Evolutionary conservation across 306 rosid species (phyloP).

Genomic region (Ormosia semicastrata): DNA sequence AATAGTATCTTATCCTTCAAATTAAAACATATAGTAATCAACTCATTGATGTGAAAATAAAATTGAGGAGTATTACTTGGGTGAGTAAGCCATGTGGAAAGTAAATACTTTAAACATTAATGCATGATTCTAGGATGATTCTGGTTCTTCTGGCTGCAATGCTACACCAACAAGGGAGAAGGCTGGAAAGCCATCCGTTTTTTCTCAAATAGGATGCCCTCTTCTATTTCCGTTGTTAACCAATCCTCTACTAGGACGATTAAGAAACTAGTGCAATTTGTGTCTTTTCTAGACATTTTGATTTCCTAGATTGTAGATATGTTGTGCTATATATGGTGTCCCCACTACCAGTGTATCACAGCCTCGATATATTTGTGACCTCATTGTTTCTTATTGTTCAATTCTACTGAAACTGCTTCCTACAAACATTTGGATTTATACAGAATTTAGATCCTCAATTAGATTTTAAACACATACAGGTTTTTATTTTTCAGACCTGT

Average conservation of each 20-base stretch:
- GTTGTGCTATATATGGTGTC: too few species aligned
- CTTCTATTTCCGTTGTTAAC: neutral
- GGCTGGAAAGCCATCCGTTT: neutral
- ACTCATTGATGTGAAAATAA: neutral
- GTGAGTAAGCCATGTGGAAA: neutral
- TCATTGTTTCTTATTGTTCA: too few species aligned
- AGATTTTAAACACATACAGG: neutral
- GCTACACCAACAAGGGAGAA: neutral
- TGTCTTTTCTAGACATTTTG: too few species aligned
- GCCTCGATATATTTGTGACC: too few species aligned
- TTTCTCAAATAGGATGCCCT: neutral
- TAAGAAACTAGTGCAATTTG: too few species aligned
- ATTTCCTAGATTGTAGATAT: too few species aligned
- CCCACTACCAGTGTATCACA: too few species aligned
- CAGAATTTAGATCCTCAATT: neutral
- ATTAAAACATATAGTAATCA: too few species aligned
- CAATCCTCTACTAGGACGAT: neutral
- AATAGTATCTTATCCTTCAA: too few species aligned
- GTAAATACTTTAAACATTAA: neutral
- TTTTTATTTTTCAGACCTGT: neutral
- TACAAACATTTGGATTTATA: too few species aligned
- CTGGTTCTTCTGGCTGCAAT: neutral
- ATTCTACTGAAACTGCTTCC: too few species aligned
- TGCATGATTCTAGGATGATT: neutral
- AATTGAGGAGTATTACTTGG: neutral